These are phyloP conservation scores for Tetradesmus lagerheimii DNA, from an alignment of 139 green algal species.

Conservation along the genomic window DNA sequence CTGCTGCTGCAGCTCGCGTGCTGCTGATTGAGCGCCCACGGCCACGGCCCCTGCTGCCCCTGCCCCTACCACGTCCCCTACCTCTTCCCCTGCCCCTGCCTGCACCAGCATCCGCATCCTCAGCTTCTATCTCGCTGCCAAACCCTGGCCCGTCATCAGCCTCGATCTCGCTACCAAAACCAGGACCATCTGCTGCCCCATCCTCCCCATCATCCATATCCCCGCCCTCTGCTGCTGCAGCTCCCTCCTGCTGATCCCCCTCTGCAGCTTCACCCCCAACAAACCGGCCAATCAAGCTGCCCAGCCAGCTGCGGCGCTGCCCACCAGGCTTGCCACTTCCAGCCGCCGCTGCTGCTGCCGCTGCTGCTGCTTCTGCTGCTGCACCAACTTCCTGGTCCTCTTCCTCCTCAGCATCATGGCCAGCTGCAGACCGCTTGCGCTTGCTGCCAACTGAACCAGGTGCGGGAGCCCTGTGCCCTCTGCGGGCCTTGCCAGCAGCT, in stretches of 20 bases:
- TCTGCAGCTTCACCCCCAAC: constrained; percentile 3
- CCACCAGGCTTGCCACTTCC: not conserved
- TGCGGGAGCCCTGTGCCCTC: not conserved
- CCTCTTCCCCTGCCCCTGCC: not conserved
- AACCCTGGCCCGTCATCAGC: not conserved
- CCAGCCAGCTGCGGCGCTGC: constrained; percentile 34
- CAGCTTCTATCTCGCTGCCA: not conserved
- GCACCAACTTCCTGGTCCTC: not conserved
- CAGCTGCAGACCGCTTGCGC: constrained; percentile 14
- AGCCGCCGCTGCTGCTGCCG: not conserved
- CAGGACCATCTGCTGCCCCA: not conserved
- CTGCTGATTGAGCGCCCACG: not conserved
- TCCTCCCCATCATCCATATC: not conserved
- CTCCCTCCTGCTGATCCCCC: not conserved
- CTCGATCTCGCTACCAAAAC: not conserved
- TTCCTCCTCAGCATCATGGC: constrained; percentile 13
- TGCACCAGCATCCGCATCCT: not conserved
- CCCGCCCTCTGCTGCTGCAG: not conserved
- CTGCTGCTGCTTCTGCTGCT: not conserved
- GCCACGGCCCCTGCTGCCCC: not conserved
- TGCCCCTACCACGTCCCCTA: constrained; percentile 3
- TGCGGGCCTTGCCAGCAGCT: not conserved
- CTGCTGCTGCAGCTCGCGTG: not conserved
- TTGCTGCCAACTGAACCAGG: not conserved
- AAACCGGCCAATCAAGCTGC: constrained; percentile 10